A percentile compares a stretch with the other conserved stretches of the same genome.
phyloP scores from a whole-genome alignment of 2,329 filamentous ascomycete genomes.

The Rhytidhysteron rufulum region DNA sequence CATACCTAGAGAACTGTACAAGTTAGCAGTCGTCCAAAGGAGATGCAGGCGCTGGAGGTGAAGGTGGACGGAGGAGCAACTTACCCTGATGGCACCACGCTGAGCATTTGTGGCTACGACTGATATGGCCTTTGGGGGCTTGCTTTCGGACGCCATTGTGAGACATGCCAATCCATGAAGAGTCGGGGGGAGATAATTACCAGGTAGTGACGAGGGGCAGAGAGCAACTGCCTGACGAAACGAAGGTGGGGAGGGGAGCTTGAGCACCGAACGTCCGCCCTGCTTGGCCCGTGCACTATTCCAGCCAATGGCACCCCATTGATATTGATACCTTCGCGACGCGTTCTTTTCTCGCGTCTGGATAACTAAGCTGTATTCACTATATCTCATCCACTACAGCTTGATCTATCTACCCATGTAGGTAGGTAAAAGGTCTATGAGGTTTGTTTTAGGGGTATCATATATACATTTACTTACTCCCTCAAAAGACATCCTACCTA shows the following conservation, averaged over 20 bases:
- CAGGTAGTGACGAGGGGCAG: neutral
- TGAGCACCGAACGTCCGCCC: too few species aligned
- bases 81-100: conserved; percentile 18
- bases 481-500: too few species aligned
- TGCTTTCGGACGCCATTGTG: neutral
- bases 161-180: neutral
- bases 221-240: neutral
- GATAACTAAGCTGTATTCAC: too few species aligned
- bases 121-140: conserved; percentile 5
- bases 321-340: too few species aligned
- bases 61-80: conserved; percentile 4
- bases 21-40: neutral
- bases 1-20: neutral
- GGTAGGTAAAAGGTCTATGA: too few species aligned
- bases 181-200: neutral
- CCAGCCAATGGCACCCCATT: too few species aligned
- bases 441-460: too few species aligned
- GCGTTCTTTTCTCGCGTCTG: too few species aligned
- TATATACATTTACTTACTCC: too few species aligned
- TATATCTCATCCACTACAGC: too few species aligned
- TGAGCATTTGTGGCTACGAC: conserved; percentile 20
- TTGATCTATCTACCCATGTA: too few species aligned
- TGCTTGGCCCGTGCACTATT: too few species aligned
- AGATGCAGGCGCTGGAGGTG: neutral
- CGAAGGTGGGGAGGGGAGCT: neutral